A percentile compares a stretch with the other conserved stretches of the same genome.
phyloP scores from a whole-genome alignment of 2,329 filamentous ascomycete species.

The Aspergillus novoparasiticus region DNA sequence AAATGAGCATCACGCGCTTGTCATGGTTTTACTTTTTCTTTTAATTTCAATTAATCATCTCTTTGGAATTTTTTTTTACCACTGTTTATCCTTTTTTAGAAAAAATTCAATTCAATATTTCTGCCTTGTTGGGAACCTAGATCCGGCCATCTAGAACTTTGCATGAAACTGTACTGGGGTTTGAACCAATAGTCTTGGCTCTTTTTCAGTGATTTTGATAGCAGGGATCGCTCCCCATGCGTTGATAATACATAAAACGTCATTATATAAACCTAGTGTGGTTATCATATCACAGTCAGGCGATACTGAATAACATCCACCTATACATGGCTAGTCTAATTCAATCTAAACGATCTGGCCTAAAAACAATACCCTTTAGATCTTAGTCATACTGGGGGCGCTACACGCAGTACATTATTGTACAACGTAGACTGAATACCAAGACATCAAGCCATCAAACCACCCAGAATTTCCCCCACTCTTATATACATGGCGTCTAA shows the following conservation, averaged over 20 bases:
- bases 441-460: background rate
- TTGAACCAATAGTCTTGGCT: background rate
- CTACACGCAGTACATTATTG: background rate
- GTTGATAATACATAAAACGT: background rate
- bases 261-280: background rate
- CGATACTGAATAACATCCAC: background rate
- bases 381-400: background rate
- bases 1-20: constrained; percentile 19
- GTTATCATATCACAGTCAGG: background rate
- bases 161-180: background rate
- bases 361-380: background rate
- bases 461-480: background rate
- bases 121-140: background rate
- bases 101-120: background rate
- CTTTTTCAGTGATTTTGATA: background rate
- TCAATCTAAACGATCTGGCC: background rate
- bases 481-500: background rate
- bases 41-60: background rate
- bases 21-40: constrained; percentile 2
- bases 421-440: background rate
- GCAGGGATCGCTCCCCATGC: background rate
- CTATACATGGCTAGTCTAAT: background rate
- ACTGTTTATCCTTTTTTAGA: constrained; percentile 2
- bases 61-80: background rate
- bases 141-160: background rate